These are phyloP conservation scores for Ensete glaucum DNA, from an alignment of 176 grass and related monocot genomes.

Conservation along the genomic window DNA sequence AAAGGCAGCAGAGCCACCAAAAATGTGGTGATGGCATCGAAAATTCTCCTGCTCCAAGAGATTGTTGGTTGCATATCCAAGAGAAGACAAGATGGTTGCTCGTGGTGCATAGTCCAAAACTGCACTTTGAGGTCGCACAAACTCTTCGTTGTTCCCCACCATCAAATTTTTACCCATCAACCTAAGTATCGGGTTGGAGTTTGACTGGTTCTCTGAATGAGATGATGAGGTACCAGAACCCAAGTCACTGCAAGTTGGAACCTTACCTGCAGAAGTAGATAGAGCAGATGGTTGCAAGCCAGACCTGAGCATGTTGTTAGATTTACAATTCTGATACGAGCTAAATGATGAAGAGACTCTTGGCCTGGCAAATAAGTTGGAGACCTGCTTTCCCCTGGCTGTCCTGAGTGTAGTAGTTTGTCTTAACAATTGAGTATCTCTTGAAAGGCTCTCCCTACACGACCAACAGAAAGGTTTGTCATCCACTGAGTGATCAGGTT, in stretches of 20 bases:
- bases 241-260: constrained; percentile 19
- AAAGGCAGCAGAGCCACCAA: constrained; percentile 33
- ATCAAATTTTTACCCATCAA: constrained; percentile 89
- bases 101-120: constrained; percentile 35
- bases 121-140: constrained; percentile 36
- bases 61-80: constrained; percentile 26
- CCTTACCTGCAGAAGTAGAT: constrained; percentile 27
- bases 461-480: constrained; percentile 51
- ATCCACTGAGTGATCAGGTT: constrained; percentile 27
- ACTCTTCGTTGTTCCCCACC: constrained; percentile 83
- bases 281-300: constrained; percentile 37
- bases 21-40: constrained; percentile 1
- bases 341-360: constrained; percentile 54
- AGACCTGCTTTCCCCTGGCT: constrained; percentile 41
- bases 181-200: constrained; percentile 64
- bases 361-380: constrained; percentile 53
- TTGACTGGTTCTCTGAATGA: constrained; percentile 44
- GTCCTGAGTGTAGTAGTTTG: constrained; percentile 21
- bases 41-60: constrained; percentile 18
- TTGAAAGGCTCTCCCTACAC: constrained; percentile 57
- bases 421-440: constrained; percentile 32
- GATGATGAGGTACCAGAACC: constrained; percentile 34
- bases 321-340: constrained; percentile 51
- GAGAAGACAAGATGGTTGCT: constrained; percentile 30
- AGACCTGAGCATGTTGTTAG: constrained; percentile 30